These are phyloP conservation scores for Phaffomyces thermotolerans DNA, from an alignment of 805 yeast species.

Conservation along the genomic window DNA sequence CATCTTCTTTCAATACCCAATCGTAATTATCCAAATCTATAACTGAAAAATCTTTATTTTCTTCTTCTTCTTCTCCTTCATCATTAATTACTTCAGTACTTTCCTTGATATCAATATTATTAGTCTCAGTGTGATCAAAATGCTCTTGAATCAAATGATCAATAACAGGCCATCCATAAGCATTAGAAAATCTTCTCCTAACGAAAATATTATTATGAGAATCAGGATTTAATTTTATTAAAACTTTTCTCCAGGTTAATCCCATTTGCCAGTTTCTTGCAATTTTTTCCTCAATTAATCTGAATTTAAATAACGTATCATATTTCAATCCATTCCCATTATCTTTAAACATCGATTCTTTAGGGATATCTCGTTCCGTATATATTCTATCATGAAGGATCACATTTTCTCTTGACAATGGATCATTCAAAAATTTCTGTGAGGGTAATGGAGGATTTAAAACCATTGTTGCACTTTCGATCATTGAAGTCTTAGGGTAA, in stretches of 20 bases:
- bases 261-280: constrained; percentile 65
- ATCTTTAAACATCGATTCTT: constrained; percentile 6
- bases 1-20: constrained; percentile 24
- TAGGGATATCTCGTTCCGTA: constrained; percentile 42
- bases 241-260: constrained; percentile 64
- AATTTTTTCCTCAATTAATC: constrained; percentile 53
- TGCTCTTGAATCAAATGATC: constrained; percentile 63
- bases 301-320: constrained; percentile 34
- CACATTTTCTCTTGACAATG: constrained; percentile 46
- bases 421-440: constrained; percentile 52
- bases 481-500: constrained; percentile 59
- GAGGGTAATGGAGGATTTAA: constrained; percentile 69
- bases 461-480: constrained; percentile 62
- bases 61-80: too few relatives aligned
- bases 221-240: constrained; percentile 62
- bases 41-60: background rate
- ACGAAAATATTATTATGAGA: constrained; percentile 75
- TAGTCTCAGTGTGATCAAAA: constrained; percentile 28
- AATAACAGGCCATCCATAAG: constrained; percentile 78
- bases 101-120: background rate
- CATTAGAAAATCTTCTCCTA: constrained; percentile 65
- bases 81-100: constrained; percentile 6
- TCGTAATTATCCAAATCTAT: constrained; percentile 10
- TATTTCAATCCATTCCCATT: constrained; percentile 21
- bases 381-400: constrained; percentile 68